Conservation (phyloP, 1,139 yeast genomes). For the Candida sojae region DNA sequence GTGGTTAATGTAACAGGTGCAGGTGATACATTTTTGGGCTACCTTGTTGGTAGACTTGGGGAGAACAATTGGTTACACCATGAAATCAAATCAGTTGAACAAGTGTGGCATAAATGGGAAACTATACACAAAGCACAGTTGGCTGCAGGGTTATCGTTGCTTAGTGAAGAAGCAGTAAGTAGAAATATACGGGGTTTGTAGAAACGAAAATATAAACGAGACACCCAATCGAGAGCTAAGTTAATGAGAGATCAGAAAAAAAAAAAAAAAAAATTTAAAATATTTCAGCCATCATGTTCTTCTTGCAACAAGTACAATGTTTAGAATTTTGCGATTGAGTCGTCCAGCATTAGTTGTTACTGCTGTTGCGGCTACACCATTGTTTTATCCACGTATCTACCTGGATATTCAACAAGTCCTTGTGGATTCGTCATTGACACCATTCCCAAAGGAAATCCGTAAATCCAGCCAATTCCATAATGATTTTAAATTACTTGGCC, state of each 20-base stretch:
- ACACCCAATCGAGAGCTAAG: neutral
- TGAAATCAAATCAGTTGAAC: conserved; percentile 25
- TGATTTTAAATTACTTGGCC: conserved; percentile 61
- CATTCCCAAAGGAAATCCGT: conserved; percentile 46
- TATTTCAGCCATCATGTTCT: neutral
- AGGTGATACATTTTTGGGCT: conserved; percentile 71
- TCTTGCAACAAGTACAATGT: neutral
- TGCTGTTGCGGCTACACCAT: conserved; percentile 7
- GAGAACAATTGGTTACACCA: conserved; percentile 26
- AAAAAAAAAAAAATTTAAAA: neutral
- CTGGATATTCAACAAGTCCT: conserved; percentile 21
- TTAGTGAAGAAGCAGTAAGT: conserved; percentile 24
- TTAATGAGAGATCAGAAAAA: no score
- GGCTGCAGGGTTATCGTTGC: conserved; percentile 55
- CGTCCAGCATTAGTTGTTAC: conserved; percentile 11
- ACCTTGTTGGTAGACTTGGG: conserved; percentile 32
- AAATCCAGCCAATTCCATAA: conserved; percentile 20
- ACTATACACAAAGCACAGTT: conserved; percentile 49
- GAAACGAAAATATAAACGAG: neutral
- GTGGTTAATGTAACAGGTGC: conserved; percentile 68
- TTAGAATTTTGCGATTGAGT: neutral
- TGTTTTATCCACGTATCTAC: conserved; percentile 5
- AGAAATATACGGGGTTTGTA: conserved; percentile 9
- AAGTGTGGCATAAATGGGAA: conserved; percentile 36
- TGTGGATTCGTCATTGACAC: conserved; percentile 53